Conservation (phyloP, 1,139 yeast species). For the Protomyces macrosporus region DNA sequence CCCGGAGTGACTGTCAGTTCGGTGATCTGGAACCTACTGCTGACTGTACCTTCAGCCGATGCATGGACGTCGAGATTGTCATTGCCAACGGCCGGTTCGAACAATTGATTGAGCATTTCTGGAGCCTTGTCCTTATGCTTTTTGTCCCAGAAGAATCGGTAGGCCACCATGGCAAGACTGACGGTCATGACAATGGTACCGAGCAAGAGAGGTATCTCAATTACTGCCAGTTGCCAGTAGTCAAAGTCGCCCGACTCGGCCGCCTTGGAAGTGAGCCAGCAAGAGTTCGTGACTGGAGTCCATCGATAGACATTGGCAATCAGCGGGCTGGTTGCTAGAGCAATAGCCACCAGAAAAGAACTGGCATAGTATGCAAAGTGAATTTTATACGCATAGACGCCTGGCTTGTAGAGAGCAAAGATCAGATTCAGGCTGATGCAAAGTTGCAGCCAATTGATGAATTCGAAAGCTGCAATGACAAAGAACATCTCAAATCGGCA, state of each 20-base stretch:
- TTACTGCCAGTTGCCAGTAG: conserved; percentile 15
- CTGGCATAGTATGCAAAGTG: conserved; percentile 1
- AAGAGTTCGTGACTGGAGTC: conserved; percentile 2
- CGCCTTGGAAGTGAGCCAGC: conserved; percentile 10
- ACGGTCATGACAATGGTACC: conserved; percentile 16
- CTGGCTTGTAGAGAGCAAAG: conserved; percentile 8
- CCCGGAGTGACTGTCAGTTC: not conserved
- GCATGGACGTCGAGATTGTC: not conserved
- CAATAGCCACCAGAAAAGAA: not conserved
- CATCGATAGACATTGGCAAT: conserved; percentile 3
- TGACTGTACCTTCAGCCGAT: not conserved
- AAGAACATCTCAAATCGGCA: conserved; percentile 19
- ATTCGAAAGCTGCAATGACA: conserved; percentile 4
- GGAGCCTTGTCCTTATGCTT: not conserved
- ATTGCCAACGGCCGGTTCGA: conserved; percentile 4
- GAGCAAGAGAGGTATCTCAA: conserved; percentile 12
- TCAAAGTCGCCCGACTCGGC: conserved; percentile 1
- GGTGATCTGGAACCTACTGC: not conserved
- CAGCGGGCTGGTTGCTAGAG: conserved; percentile 7
- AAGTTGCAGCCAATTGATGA: conserved; percentile 17
- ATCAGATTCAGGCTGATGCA: conserved; percentile 22
- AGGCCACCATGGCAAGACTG: conserved; percentile 7
- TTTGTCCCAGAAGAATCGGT: not conserved
- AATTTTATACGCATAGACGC: not conserved
- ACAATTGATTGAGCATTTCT: conserved; percentile 17